These are phyloP conservation scores for Alternaria tenuissima DNA, from an alignment of 2,329 filamentous ascomycete species.

Conservation along the genomic window DNA sequence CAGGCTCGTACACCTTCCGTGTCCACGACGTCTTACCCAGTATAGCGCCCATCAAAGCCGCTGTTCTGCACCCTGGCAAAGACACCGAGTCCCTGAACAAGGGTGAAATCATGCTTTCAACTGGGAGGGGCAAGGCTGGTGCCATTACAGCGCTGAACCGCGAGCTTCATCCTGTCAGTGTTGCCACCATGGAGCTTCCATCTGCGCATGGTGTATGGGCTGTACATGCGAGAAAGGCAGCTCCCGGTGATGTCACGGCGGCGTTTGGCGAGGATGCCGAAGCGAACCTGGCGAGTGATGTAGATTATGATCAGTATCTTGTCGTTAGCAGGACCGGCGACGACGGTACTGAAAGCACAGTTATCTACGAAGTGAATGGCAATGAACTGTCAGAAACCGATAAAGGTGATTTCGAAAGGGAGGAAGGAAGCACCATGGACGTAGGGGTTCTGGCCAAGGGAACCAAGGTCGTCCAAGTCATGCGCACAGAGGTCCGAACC, in stretches of 20 bases:
- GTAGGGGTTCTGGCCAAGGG: constrained; percentile 83
- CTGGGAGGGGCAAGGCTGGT: constrained; percentile 71
- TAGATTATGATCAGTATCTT: constrained; percentile 79
- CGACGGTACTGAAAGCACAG: constrained; percentile 75
- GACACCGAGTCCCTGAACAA: constrained; percentile 33
- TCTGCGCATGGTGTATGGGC: constrained; percentile 84
- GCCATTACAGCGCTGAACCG: constrained; percentile 79
- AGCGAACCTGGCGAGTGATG: constrained; percentile 55
- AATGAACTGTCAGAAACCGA: constrained; percentile 77
- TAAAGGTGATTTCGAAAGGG: constrained; percentile 90
- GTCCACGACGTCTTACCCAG: constrained; percentile 80
- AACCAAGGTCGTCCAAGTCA: constrained; percentile 84
- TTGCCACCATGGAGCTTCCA: constrained; percentile 75
- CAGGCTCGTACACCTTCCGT: constrained; percentile 75
- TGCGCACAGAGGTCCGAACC: constrained; percentile 85
- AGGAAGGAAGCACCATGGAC: constrained; percentile 85
- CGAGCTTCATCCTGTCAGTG: constrained; percentile 76
- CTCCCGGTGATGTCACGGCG: constrained; percentile 64
- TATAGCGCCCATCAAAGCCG: constrained; percentile 79
- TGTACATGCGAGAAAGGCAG: constrained; percentile 72
- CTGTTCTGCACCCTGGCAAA: constrained; percentile 67
- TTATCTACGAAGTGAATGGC: constrained; percentile 78
- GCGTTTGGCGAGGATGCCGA: constrained; percentile 55
- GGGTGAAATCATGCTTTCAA: constrained; percentile 64
- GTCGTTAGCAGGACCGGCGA: constrained; percentile 77